A percentile compares a stretch with the other conserved stretches of the same genome.
These are phyloP conservation scores for Hypomyces perniciosus DNA, from an alignment of 2,329 filamentous ascomycete genomes.

Conservation along the genomic window DNA sequence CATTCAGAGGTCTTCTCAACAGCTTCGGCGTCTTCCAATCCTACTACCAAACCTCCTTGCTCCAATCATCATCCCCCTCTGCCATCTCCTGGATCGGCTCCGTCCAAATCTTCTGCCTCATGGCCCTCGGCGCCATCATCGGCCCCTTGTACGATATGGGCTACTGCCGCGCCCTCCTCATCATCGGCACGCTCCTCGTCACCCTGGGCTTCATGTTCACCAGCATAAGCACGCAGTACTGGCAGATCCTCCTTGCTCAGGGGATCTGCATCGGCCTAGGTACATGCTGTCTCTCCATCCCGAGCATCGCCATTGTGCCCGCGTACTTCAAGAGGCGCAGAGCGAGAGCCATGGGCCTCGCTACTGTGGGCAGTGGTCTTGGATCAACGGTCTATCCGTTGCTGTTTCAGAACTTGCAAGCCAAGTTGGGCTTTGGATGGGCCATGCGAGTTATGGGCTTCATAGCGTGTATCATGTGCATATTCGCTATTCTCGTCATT, in stretches of 20 bases:
- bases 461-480: constrained; percentile 25
- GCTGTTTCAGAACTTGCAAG: constrained; percentile 27
- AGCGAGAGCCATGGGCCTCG: constrained; percentile 38
- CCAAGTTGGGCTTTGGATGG: constrained; percentile 29
- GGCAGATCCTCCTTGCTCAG: constrained; percentile 35
- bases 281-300: constrained; percentile 30
- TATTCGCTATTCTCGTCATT: constrained; percentile 24
- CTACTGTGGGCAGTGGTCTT: constrained; percentile 34
- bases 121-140: constrained; percentile 34
- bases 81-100: constrained; percentile 42
- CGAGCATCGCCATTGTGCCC: constrained; percentile 31
- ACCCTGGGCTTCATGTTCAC: constrained; percentile 39
- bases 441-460: constrained; percentile 31
- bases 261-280: constrained; percentile 34
- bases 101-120: constrained; percentile 35
- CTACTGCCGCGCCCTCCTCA: constrained; percentile 33
- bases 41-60: constrained; percentile 26
- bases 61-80: constrained; percentile 20
- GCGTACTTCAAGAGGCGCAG: constrained; percentile 36
- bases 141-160: constrained; percentile 39
- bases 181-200: constrained; percentile 29
- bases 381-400: constrained; percentile 35
- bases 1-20: constrained; percentile 27
- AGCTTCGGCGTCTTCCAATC: constrained; percentile 32
- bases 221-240: constrained; percentile 39